Base-by-base conservation (phyloP, 2,329 filamentous ascomycete species). In the Plectosphaerella cucumerina region DNA sequence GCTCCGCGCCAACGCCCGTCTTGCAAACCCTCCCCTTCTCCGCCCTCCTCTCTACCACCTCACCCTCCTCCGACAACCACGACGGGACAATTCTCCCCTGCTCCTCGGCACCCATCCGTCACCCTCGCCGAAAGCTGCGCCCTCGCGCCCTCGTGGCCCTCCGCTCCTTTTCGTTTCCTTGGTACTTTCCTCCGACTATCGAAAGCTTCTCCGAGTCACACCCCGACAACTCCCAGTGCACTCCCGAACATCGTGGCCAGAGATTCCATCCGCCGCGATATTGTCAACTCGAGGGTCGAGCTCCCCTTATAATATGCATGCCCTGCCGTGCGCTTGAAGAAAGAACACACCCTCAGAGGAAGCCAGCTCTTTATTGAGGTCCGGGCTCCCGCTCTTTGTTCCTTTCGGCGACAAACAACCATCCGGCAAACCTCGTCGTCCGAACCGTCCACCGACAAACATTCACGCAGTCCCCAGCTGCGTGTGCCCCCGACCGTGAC, bases 401-500 rank as follows among this genome's bases (percentile, higher is more conserved):
- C 26, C 26, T 31, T 5, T 8, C 26, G 8, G 26, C 26, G 26
- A 31, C 26, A 31, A 31, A 31, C 26, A 31, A 31, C 12, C 26
- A 31, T 31, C 26, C 26, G 26, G 12, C 26, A 31, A 31, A 31
- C 26, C 26, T 31, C 26, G 26, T 11, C 26, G 3, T 31, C 12
- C 26, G 26, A 31, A 10, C 26, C 26, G 26, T 11, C 26, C 26
- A 31, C 26, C 26, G 3, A 31, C 26, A 31, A 56, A 55, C 51
- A 57, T n/a, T n/a, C n/a, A n/a, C n/a, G n/a, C n/a, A n/a, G n/a
- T n/a, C 52, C 52, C 50, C 55, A 50, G n/a, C 48, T 49, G 33
- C 53, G 56, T 55, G 12, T 31, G 26, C 57, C 50, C 54, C 48
- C 54, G 57, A 54, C 57, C 57, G 55, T 53, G 56, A 54, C 23